A percentile compares a stretch with the other conserved stretches of the same genome.
Evolutionary conservation across 192 early-diverging fungal species (phyloP).

Genomic region (Thoreauomyces humboldtii): DNA sequence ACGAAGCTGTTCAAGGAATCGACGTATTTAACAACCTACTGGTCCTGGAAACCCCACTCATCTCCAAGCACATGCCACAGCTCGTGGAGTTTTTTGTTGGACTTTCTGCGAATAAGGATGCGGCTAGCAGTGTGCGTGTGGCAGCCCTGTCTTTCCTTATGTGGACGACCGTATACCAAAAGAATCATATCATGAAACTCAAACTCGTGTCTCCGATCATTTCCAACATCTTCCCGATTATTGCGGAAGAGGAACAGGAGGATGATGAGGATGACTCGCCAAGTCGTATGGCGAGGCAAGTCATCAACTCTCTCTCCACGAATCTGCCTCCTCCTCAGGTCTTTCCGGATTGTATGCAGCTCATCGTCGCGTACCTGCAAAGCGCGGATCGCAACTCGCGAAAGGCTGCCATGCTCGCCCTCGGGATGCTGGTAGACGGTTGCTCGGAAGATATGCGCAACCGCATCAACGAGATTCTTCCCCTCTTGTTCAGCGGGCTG

Average conservation of each 20-base stretch:
- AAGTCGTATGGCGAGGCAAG: slow-evolving; percentile 60
- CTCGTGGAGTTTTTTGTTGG: slow-evolving; percentile 79
- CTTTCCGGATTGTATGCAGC: slow-evolving; percentile 73
- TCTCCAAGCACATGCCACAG: slow-evolving; percentile 75
- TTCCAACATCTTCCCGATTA: slow-evolving; percentile 77
- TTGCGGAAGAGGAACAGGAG: slow-evolving; percentile 74
- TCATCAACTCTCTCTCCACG: slow-evolving; percentile 77
- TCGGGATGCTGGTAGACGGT: slow-evolving; percentile 80
- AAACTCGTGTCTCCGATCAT: slow-evolving; percentile 80
- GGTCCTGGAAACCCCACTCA: slow-evolving; percentile 68
- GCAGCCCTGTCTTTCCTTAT: slow-evolving; percentile 81
- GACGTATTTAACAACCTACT: slow-evolving; percentile 85
- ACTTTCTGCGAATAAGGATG: slow-evolving; percentile 66
- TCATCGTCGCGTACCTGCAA: slow-evolving; percentile 77
- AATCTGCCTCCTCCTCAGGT: slow-evolving; percentile 85
- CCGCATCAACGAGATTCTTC: slow-evolving; percentile 75
- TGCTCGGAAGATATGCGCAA: slow-evolving; percentile 81
- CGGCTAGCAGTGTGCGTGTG: slow-evolving; percentile 69
- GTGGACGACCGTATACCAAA: slow-evolving; percentile 72
- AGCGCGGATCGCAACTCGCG: slow-evolving; percentile 70
- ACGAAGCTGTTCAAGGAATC: slow-evolving; percentile 73
- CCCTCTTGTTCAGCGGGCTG: slow-evolving; percentile 72
- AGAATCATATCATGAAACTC: slow-evolving; percentile 78
- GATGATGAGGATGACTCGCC: slow-evolving; percentile 83
- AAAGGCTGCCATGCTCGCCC: slow-evolving; percentile 84